Percentiles rank a stretch among this genome's conserved stretches.
phyloP scores from a whole-genome alignment of 176 grass and related monocot genomes.

The Aechmea fasciata region DNA sequence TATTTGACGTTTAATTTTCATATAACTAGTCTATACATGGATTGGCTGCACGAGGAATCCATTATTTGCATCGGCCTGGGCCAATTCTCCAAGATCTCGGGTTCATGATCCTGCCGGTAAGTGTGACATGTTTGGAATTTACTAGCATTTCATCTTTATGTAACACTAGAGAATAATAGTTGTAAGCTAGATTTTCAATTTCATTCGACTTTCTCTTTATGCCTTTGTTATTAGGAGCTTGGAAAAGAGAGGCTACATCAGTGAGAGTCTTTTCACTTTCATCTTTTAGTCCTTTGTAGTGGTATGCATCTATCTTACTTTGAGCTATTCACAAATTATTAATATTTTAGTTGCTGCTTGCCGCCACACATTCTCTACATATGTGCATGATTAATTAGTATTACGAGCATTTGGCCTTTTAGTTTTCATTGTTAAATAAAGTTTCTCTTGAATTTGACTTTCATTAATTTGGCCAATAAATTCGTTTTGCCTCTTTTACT shows the following conservation, averaged over 20 bases:
- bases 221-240: conserved; percentile 48
- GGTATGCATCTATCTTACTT: conserved; percentile 28
- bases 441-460: no score
- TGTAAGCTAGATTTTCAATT: conserved; percentile 4
- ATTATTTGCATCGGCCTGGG: conserved; percentile 92
- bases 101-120: conserved; percentile 91
- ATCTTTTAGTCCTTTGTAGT: conserved; percentile 79
- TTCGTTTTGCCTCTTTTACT: neutral
- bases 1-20: conserved; percentile 11
- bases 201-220: conserved; percentile 3
- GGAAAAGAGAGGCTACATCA: conserved; percentile 76
- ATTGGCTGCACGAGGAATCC: conserved; percentile 87
- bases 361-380: neutral
- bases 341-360: neutral
- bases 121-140: conserved; percentile 17
- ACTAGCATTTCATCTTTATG: conserved; percentile 14
- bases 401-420: neutral
- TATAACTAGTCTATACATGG: conserved; percentile 87
- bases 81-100: conserved; percentile 87
- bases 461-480: no score
- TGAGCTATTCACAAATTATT: neutral
- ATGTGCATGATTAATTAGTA: neutral
- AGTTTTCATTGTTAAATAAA: no score
- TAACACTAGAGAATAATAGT: neutral
- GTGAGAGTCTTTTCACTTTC: conserved; percentile 71